Percentiles rank a stretch among this genome's conserved stretches.
These are phyloP conservation scores for Acacia acuminata DNA, from an alignment of 306 rosid genomes.

Conservation along the genomic window DNA sequence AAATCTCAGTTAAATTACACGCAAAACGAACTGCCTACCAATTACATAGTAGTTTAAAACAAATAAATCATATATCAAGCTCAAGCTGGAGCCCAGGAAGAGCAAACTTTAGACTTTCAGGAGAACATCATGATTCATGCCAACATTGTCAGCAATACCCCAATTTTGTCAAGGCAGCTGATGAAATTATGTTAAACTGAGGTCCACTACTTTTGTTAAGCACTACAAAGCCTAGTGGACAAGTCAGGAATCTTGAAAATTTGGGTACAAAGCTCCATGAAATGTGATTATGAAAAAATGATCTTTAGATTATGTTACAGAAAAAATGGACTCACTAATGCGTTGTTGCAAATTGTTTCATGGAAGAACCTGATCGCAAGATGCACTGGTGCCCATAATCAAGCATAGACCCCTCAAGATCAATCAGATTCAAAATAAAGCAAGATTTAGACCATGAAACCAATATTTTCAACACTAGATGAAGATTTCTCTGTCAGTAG, in stretches of 20 bases:
- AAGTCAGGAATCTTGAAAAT: not conserved
- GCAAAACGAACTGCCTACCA: constrained; percentile 17
- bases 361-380: constrained; percentile 26
- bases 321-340: constrained; percentile 34
- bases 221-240: constrained; percentile 2
- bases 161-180: not conserved
- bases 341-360: constrained; percentile 26
- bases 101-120: not conserved
- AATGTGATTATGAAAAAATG: constrained; percentile 28
- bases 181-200: not conserved
- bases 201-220: not conserved
- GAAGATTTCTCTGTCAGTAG: constrained; percentile 18
- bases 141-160: not conserved
- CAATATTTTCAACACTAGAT: constrained; percentile 24
- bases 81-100: constrained; percentile 15
- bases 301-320: constrained; percentile 39
- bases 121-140: not conserved
- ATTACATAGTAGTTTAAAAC: constrained; percentile 32
- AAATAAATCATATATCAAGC: constrained; percentile 18
- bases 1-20: constrained; percentile 9
- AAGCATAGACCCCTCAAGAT: constrained; percentile 23
- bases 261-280: constrained; percentile 13
- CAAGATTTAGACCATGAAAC: constrained; percentile 26
- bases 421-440: constrained; percentile 24
- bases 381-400: constrained; percentile 25